Percentiles rank a stretch among this genome's conserved stretches.
Evolutionary conservation across 1,284 basidiomycete species (phyloP).

Genomic region (Cutaneotrichosporon sp.): DNA sequence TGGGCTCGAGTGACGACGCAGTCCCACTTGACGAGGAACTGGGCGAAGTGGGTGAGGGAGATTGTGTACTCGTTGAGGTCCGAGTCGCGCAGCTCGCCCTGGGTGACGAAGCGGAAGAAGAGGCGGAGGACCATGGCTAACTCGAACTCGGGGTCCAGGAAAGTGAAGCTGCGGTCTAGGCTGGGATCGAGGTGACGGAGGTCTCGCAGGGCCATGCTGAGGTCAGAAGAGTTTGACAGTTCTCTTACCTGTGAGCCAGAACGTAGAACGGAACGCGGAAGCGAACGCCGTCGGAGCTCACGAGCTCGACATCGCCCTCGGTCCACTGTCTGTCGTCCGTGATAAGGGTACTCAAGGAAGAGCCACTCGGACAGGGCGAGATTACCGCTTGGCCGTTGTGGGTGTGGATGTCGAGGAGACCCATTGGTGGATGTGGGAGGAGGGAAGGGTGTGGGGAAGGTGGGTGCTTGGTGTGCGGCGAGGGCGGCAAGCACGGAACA

Average conservation of each 20-base stretch:
- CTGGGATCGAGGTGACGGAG: background rate
- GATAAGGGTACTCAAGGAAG: background rate
- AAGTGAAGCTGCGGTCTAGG: background rate
- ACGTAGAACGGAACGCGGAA: slow-evolving; percentile 10
- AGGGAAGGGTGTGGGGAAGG: background rate
- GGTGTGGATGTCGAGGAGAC: background rate
- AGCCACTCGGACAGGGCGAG: background rate
- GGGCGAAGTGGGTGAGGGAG: background rate
- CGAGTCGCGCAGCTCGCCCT: background rate
- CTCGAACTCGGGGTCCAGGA: background rate
- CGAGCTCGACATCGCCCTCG: slow-evolving; percentile 9
- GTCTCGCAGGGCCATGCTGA: background rate
- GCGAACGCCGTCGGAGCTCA: slow-evolving; percentile 11
- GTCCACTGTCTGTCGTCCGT: slow-evolving; percentile 5
- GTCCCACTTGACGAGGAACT: background rate
- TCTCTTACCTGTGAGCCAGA: background rate
- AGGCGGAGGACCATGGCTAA: background rate
- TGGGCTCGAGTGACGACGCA: background rate
- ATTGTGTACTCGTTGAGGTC: background rate
- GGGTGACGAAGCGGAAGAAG: background rate
- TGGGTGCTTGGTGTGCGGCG: background rate
- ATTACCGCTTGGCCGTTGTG: background rate
- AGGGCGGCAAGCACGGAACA: background rate
- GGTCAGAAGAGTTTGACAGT: background rate
- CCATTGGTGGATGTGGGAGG: background rate